Conservation (phyloP, 495 filamentous ascomycete genomes). For the Penicillium canescens region DNA sequence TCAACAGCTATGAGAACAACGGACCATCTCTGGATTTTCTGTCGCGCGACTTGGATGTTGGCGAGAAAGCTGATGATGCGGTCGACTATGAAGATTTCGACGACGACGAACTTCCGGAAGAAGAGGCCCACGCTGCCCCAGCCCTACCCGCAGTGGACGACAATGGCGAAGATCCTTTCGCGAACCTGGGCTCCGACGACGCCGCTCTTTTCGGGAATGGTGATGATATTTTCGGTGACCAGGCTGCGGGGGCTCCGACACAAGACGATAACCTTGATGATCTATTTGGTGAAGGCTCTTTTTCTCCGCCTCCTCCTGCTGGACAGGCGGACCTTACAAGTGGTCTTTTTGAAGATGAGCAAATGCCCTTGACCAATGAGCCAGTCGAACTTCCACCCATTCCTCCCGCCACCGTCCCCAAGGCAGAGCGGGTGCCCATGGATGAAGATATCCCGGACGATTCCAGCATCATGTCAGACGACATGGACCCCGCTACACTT, state of each 20-base stretch:
- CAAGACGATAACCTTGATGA: slow-evolving; percentile 49
- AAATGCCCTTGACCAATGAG: slow-evolving; percentile 25
- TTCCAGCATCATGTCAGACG: slow-evolving; percentile 30
- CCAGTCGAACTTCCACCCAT: slow-evolving; percentile 25
- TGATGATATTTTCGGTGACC: slow-evolving; percentile 47
- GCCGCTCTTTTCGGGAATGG: slow-evolving; percentile 48
- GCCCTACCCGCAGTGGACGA: slow-evolving; percentile 13
- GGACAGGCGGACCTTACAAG: slow-evolving; percentile 43
- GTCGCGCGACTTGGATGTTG: slow-evolving; percentile 53
- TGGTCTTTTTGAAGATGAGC: slow-evolving; percentile 41
- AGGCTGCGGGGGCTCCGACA: slow-evolving; percentile 29
- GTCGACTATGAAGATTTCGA: slow-evolving; percentile 86
- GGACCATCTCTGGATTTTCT: slow-evolving; percentile 46
- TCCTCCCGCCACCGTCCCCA: slow-evolving; percentile 23
- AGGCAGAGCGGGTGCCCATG: slow-evolving; percentile 31
- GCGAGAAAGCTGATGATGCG: slow-evolving; percentile 78
- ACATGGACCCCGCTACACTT: slow-evolving; percentile 46
- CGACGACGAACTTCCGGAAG: slow-evolving; percentile 70
- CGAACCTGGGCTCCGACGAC: slow-evolving; percentile 40
- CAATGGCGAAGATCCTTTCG: slow-evolving; percentile 21
- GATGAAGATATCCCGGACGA: slow-evolving; percentile 41
- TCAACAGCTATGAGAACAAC: slow-evolving; percentile 40
- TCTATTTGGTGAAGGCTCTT: slow-evolving; percentile 54
- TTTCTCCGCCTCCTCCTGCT: slow-evolving; percentile 32
- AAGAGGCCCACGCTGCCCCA: slow-evolving; percentile 47